Evolutionary conservation across 768 basidiomycete genomes (phyloP), one percentile per base, ranked within the genome.

Genomic region (Chalciporus chontae): DNA sequence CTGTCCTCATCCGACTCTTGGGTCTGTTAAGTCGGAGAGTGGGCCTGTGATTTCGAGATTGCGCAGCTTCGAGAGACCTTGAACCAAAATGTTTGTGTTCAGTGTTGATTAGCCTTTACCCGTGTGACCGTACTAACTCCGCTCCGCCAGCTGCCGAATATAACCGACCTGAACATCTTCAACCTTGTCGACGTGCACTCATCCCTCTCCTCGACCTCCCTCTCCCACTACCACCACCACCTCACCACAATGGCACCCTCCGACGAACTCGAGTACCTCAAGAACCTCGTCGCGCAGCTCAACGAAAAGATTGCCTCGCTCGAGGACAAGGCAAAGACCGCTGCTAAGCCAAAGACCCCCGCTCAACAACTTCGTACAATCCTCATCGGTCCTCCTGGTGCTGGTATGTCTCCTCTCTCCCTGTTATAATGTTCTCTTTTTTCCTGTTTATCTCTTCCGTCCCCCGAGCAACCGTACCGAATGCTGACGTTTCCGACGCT

Each of bases 371-470:
- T 90, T 53, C 80, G 95, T 42, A 85, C 95, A 58, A 92, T 99
- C 60, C 79, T 99, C 60, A 75, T 99, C 58, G 96, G 96, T 47
- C 96, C 96, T 52, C 96, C 96, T 39, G 96, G 96, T 60, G 91
- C 96, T 64, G 95, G 95, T 95, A 59, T 56, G 85, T 71, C 8
- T 43, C 24, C 43, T 15, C 29, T 17, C 31, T 44, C 37, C 1
- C 8, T n/a, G n/a, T n/a, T n/a, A n/a, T n/a, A n/a, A n/a, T n/a
- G n/a, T n/a, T n/a, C n/a, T n/a, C n/a, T n/a, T n/a, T n/a, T n/a
- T n/a, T n/a, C n/a, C n/a, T n/a, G n/a, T n/a, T n/a, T n/a, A n/a
- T n/a, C n/a, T n/a, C n/a, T n/a, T n/a, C n/a, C n/a, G n/a, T n/a
- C n/a, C n/a, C n/a, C n/a, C n/a, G 14, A 17, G 4, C 26, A 14